Base-by-base conservation (phyloP, 2,329 filamentous ascomycete genomes). In the Myotisia sp. region DNA sequence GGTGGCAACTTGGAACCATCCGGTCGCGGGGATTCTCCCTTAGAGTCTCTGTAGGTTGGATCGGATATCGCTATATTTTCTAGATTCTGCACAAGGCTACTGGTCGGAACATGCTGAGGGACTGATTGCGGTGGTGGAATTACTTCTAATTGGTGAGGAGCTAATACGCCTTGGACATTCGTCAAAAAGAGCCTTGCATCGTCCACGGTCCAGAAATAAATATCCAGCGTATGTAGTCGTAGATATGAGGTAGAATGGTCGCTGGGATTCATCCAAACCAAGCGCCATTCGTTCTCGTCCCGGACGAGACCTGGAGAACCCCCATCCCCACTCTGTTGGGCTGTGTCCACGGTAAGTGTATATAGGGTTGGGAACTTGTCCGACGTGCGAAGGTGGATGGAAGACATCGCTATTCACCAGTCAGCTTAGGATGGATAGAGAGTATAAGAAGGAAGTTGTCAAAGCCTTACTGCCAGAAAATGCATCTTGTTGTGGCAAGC, bases 141-240 rank as follows among this genome's bases (percentile, higher is more conserved):
- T 1, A 69, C 60, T 41, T 68, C 66, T 6, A 75, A 41, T 36
- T 66, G 63, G 4, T 46, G 34, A 3, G 39, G 47, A 3, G 51
- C 41, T 10, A 65, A 44, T 13, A 62, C 36, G 21, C 42, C 52
- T 23, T 53, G 50, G 9, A 52, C 40, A 5, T 63, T 58, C 37
- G 68, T 60, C 7, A 74, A 44, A 37, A 76, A 70, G 27, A 66
- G 57, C 1, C 21, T 60, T 0, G 69, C 67, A 51, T 77, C 73
- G 9, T 71, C 67, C 33, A 61, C 49, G 2, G 67, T 74, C 74
- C 74, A 78, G 44, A 77, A 68, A 45, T 78, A 78, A 12, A 77
- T 50, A 44, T 78, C 73, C 12, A 77, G 37, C 0, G 70, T 72
- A 46, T 76, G 71, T 4, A 78, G 52, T 34, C 63, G 66, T 18